Evolutionary conservation across 495 filamentous ascomycete species (phyloP), one percentile per base, ranked within the genome.

Genomic region (Corynascus novoguineensis): DNA sequence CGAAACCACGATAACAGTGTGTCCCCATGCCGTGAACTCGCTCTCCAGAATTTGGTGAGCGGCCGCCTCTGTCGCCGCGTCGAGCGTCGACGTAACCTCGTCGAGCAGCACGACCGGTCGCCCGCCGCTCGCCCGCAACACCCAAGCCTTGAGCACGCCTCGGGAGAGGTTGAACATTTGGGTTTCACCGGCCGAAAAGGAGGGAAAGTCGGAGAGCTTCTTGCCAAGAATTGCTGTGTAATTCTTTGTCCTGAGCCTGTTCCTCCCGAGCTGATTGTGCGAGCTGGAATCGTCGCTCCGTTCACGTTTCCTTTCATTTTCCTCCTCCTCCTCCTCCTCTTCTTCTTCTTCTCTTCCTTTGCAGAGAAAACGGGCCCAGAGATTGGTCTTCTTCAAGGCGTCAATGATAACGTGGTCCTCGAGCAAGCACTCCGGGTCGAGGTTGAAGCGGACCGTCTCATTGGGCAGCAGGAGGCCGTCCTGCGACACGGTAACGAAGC

Each of bases 11-110:
- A 88, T 65, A 40, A 87, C 75, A 8, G 83, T 88, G 58, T 79
- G 75, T 1, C 72, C 72, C 17, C 64, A 67, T 0, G 32, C 40
- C 0, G 61, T 53, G 65, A 87, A 83, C 53, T 83, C 79, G 50
- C 80, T 69, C 0, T 81, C 72, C 17, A 87, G 76, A 53, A 86
- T 73, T n/a, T 77, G 69, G 57, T 92, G 86, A 50, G 95, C 89
- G 48, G 85, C 76, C 65, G 85, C 77, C 65, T 95, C 90, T 0
- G 87, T 92, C 51, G 83, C 83, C 0, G 84, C 82, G 59, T 95
- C 91, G 14, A 96, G 74, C 1, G 89, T 87, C 4, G 89, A 86
- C 1, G 91, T 95, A 2, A 87, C 87, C 63, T 95, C 90, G 62
- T 95, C 90, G 5, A 95, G 74, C 22, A 95, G 78, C 58, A 93